These are phyloP conservation scores for Penicillium turbatum DNA, from an alignment of 495 filamentous ascomycete species.

Conservation along the genomic window DNA sequence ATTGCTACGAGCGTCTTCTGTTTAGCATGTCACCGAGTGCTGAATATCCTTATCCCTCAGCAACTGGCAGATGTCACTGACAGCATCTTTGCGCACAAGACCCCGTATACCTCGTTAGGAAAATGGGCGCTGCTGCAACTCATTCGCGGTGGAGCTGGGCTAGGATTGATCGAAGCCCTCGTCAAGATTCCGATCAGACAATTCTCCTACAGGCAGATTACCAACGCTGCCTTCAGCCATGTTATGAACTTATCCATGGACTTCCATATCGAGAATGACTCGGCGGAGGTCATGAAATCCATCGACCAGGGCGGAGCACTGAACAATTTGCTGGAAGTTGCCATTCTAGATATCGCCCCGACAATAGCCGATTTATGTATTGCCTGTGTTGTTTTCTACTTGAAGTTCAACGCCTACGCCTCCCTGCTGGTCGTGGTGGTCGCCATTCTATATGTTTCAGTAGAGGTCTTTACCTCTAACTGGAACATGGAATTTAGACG, in stretches of 20 bases:
- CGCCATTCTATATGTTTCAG: conserved; percentile 5
- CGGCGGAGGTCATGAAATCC: conserved; percentile 19
- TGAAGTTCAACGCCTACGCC: conserved; percentile 11
- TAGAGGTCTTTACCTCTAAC: conserved; percentile 10
- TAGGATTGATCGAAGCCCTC: conserved; percentile 7
- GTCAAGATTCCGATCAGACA: conserved; percentile 18
- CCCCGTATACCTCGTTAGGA: conserved; percentile 50
- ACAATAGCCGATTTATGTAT: conserved; percentile 6
- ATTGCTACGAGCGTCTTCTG: conserved; percentile 28
- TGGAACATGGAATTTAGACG: conserved; percentile 11
- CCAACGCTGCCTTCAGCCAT: conserved; percentile 22
- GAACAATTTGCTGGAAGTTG: conserved; percentile 12
- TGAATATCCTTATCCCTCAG: conserved; percentile 60
- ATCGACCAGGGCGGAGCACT: conserved; percentile 16
- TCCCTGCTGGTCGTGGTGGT: conserved; percentile 10
- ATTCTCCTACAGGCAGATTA: conserved; percentile 21
- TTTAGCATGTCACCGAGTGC: not conserved
- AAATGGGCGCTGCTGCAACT: conserved; percentile 38
- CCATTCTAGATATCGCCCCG: conserved; percentile 8
- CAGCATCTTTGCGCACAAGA: conserved; percentile 50
- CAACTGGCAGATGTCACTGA: conserved; percentile 64
- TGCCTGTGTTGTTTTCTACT: conserved; percentile 8
- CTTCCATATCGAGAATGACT: conserved; percentile 9
- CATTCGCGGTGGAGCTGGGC: conserved; percentile 5
- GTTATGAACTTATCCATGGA: conserved; percentile 16